Evolutionary conservation across 768 basidiomycete genomes (phyloP).

Genomic region (Inosperma sp.): DNA sequence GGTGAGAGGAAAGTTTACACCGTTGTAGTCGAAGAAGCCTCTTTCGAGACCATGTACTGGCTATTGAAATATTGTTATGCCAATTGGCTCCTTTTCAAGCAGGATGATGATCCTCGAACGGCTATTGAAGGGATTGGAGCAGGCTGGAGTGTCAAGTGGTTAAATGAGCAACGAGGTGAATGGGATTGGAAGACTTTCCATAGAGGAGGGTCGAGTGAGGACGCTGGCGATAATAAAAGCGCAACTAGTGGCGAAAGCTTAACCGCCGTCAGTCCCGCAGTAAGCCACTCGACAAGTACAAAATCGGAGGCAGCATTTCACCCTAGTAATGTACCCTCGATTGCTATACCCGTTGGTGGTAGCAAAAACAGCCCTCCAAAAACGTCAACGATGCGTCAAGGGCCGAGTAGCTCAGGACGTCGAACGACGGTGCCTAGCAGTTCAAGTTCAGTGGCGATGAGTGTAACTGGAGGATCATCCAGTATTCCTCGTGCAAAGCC

Average conservation of each 20-base stretch:
- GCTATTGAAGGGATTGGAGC: constrained; percentile 65
- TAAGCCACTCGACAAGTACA: constrained; percentile 27
- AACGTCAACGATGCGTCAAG: constrained; percentile 15
- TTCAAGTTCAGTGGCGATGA: constrained; percentile 19
- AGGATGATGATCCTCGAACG: constrained; percentile 60
- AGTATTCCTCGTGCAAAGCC: constrained; percentile 36
- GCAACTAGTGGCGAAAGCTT: constrained; percentile 50
- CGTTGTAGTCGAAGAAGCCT: constrained; percentile 72
- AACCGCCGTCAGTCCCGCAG: constrained; percentile 24
- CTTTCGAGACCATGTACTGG: constrained; percentile 77
- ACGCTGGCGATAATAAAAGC: constrained; percentile 43
- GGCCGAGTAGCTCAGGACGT: constrained; percentile 14
- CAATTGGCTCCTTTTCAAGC: constrained; percentile 68
- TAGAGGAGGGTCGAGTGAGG: constrained; percentile 33
- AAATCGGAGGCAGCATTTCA: constrained; percentile 28
- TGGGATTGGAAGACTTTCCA: constrained; percentile 70
- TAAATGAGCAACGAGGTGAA: constrained; percentile 45
- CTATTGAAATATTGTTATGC: constrained; percentile 71
- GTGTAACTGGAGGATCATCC: constrained; percentile 19
- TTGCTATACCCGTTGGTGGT: constrained; percentile 17
- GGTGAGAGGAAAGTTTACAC: constrained; percentile 58
- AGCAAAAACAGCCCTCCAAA: constrained; percentile 23
- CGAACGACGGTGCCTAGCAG: constrained; percentile 21
- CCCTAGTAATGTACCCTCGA: constrained; percentile 19
- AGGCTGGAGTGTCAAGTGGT: constrained; percentile 61